Base-by-base conservation (phyloP, 768 basidiomycete genomes). In the Dacryopinax spathularia region DNA sequence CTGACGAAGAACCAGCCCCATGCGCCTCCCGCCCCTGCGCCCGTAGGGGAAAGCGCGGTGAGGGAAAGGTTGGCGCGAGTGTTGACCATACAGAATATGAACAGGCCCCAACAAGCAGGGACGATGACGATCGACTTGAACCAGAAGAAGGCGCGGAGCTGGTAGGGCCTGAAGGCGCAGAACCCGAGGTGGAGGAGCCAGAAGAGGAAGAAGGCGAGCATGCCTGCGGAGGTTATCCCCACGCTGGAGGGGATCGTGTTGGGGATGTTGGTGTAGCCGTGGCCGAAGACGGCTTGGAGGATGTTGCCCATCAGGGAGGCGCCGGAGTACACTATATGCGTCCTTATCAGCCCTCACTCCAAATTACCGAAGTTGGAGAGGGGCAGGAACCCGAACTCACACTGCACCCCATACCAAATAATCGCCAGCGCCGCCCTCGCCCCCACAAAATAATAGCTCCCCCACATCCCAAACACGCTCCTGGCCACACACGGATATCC, bases 141-240 rank as follows among this genome's bases (percentile, higher is more conserved):
- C 48, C 66, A 62, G 65, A 68, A 68, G n/a, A 68, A 22, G 2
- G 61, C 60, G 6, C 62, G 56, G 13, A 68, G 68, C 37, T 65
- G 62, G 15, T 63, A 61, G 0, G 67, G 67, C 34, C 66, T 64
- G 48, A 66, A 34, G 60, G 65, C 56, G 33, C 33, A 36, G 63
- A 68, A 62, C 1, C 22, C 6, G 44, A 31, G 36, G 34, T 64
- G 65, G 36, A 65, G 33, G 22, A 65, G 31, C 64, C 63, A 65
- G 66, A 66, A 66, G 31, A 68, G 44, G 60, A 63, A 65, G 62
- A 68, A 68, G 48, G 64, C 65, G 1, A 68, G 60, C 63, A 68
- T 65, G 1, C 48, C 61, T 15, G 35, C 36, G 3, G 41, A 35
- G 13, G 63, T 64, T 1, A 66, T 63, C 25, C 68, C 68, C 3